phyloP scores from a whole-genome alignment of 805 yeast species.

The Lipomyces sp. region DNA sequence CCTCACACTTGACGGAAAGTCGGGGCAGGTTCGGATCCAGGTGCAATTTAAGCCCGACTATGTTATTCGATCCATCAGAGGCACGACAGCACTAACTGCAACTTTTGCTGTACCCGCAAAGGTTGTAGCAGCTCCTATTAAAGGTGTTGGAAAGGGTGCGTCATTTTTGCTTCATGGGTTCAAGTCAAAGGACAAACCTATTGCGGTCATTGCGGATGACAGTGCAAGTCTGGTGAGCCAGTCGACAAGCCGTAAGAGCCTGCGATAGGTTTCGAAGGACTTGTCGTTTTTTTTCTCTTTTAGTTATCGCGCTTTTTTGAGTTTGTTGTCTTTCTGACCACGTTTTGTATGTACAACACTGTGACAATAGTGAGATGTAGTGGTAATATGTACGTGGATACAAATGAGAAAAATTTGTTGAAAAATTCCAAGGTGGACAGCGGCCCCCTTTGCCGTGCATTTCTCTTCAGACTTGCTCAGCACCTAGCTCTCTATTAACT shows the following conservation, averaged over 20 bases:
- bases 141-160: conserved; percentile 46
- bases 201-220: conserved; percentile 15
- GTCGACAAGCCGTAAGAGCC: conserved; percentile 2
- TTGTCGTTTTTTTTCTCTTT: not conserved
- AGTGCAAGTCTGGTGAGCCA: conserved; percentile 13
- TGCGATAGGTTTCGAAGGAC: conserved; percentile 1
- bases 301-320: not conserved
- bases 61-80: conserved; percentile 38
- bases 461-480: too few species aligned
- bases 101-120: conserved; percentile 38
- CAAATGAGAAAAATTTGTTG: too few species aligned
- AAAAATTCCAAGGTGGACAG: too few species aligned
- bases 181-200: conserved; percentile 6
- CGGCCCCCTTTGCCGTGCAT: too few species aligned
- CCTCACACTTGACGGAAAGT: conserved; percentile 51
- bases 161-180: conserved; percentile 15
- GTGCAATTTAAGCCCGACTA: conserved; percentile 70
- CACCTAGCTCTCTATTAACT: too few species aligned
- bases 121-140: conserved; percentile 48
- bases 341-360: too few species aligned
- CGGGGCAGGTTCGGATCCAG: conserved; percentile 61
- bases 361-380: too few species aligned
- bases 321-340: too few species aligned
- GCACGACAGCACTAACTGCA: conserved; percentile 24
- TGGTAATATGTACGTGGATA: not conserved